Percentiles rank a stretch among this genome's conserved stretches.
Conservation (phyloP, 805 yeast genomes). For the Kregervanrija pseudodelftensis region DNA sequence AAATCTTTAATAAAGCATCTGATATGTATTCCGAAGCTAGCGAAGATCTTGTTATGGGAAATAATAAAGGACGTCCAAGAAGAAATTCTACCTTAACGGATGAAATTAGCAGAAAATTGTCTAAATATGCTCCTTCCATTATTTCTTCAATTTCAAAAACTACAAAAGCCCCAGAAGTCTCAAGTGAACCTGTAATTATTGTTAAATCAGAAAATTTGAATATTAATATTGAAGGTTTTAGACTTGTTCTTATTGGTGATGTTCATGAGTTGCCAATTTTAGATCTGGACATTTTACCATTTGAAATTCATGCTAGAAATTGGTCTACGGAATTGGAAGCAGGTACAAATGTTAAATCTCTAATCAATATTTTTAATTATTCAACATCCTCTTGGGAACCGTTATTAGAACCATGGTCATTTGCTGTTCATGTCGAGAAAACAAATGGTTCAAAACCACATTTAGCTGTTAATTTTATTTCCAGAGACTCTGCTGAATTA, state of each 20-base stretch:
- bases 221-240: slow-evolving; percentile 64
- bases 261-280: slow-evolving; percentile 84
- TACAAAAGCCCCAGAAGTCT: slow-evolving; percentile 9
- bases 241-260: slow-evolving; percentile 82
- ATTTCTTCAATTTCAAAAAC: slow-evolving; percentile 41
- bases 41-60: slow-evolving; percentile 9
- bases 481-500: slow-evolving; percentile 70
- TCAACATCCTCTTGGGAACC: slow-evolving; percentile 95
- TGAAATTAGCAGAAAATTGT: slow-evolving; percentile 52
- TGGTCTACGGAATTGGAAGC: slow-evolving; percentile 85
- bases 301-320: slow-evolving; percentile 59
- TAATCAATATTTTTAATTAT: slow-evolving; percentile 75
- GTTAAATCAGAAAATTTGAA: slow-evolving; percentile 63
- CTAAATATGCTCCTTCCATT: slow-evolving; percentile 65
- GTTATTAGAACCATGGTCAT: slow-evolving; percentile 78
- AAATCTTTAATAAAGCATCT: slow-evolving; percentile 67
- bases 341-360: slow-evolving; percentile 55
- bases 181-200: slow-evolving; percentile 31
- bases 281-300: slow-evolving; percentile 68
- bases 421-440: slow-evolving; percentile 62
- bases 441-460: slow-evolving; percentile 38
- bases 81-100: slow-evolving; percentile 38
- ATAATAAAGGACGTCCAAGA: slow-evolving; percentile 18
- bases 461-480: slow-evolving; percentile 59
- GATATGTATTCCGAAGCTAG: slow-evolving; percentile 33